phyloP scores from a whole-genome alignment of 2,329 filamentous ascomycete species.

The Penicillium occitanis region DNA sequence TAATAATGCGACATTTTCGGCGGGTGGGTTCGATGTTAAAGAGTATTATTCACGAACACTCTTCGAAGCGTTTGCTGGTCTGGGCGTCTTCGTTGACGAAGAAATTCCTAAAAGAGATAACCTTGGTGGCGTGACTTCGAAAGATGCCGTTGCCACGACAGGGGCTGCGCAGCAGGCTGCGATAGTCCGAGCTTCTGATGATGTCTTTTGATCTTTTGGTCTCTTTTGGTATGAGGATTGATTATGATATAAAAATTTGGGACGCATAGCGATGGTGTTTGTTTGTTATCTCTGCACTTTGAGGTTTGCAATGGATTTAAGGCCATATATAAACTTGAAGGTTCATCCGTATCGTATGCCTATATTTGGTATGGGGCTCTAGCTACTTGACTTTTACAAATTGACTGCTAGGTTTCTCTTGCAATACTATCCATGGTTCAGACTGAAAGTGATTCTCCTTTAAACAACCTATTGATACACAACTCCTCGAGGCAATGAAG shows the following conservation, averaged over 20 bases:
- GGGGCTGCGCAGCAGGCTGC: conserved; percentile 31
- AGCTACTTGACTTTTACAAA: background rate
- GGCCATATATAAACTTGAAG: background rate
- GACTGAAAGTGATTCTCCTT: background rate
- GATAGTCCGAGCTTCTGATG: conserved; percentile 19
- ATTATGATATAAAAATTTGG: background rate
- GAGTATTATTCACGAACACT: conserved; percentile 81
- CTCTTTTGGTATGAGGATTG: background rate
- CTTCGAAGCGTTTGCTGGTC: conserved; percentile 83
- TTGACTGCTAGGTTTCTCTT: background rate
- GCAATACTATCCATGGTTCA: background rate
- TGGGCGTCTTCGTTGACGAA: conserved; percentile 83
- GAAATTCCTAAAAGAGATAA: conserved; percentile 52
- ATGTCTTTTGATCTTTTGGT: conserved; percentile 15
- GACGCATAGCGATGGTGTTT: conserved; percentile 26
- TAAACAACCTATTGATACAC: background rate
- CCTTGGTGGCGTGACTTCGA: conserved; percentile 22
- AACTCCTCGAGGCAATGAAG: conserved; percentile 4
- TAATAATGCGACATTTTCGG: conserved; percentile 64
- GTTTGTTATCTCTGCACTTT: background rate
- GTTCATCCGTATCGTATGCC: background rate
- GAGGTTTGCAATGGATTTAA: background rate
- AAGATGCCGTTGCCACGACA: conserved; percentile 30
- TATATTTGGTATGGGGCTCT: background rate
- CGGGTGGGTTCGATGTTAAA: conserved; percentile 77